Conservation (phyloP, 805 yeast species). For the Hanseniaspora meyeri region DNA sequence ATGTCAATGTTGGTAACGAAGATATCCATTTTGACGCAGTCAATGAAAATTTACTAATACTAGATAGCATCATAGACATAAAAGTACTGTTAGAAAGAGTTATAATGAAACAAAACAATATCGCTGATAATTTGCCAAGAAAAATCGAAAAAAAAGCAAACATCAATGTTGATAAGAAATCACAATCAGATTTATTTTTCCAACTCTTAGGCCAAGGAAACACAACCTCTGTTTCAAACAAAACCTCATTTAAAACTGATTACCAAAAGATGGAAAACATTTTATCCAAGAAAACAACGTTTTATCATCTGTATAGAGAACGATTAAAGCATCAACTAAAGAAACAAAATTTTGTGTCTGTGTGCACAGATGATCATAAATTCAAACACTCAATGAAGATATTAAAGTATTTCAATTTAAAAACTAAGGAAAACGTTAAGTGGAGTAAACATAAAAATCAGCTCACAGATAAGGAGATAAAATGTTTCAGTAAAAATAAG, state of each 20-base stretch:
- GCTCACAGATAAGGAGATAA: conserved; percentile 22
- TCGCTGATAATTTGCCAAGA: conserved; percentile 16
- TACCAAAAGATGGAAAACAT: conserved; percentile 15
- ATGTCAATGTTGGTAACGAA: background rate
- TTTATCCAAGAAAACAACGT: conserved; percentile 20
- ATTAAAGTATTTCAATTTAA: conserved; percentile 20
- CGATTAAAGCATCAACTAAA: conserved; percentile 16
- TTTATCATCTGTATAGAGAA: conserved; percentile 22
- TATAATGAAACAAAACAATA: conserved; percentile 6
- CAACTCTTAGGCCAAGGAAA: background rate
- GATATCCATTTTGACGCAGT: background rate
- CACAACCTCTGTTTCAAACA: background rate
- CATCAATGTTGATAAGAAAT: background rate
- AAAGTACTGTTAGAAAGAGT: conserved; percentile 3
- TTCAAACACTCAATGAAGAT: conserved; percentile 22
- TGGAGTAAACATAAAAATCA: conserved; percentile 14
- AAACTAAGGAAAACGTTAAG: conserved; percentile 2
- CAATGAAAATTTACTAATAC: background rate
- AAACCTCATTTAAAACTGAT: background rate
- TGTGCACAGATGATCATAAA: conserved; percentile 21
- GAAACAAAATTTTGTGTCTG: conserved; percentile 15
- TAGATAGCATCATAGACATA: background rate
- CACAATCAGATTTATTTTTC: background rate
- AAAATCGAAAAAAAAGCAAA: background rate
- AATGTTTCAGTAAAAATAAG: conserved; percentile 30